A percentile compares a stretch with the other conserved stretches of the same genome.
These are phyloP conservation scores for Anthoceros angustus DNA, from an alignment of 225 moss, liverwort and hornwort species.

Conservation along the genomic window DNA sequence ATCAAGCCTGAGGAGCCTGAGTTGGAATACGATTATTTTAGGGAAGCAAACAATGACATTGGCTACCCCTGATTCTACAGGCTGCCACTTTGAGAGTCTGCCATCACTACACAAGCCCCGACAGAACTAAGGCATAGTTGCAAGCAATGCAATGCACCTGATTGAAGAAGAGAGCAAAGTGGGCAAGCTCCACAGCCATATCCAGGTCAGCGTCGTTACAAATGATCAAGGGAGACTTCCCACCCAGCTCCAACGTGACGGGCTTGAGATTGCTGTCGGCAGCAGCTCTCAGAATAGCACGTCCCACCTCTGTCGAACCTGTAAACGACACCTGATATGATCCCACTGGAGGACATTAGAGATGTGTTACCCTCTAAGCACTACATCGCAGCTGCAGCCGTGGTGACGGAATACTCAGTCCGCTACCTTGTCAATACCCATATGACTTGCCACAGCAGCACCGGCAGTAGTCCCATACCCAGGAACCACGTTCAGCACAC, in stretches of 20 bases:
- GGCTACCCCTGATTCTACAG: too few species aligned
- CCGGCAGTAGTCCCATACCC: constrained; percentile 73
- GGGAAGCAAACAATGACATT: too few species aligned
- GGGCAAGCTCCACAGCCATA: constrained; percentile 53
- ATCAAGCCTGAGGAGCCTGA: too few species aligned
- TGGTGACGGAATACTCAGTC: not conserved
- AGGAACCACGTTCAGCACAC: constrained; percentile 64
- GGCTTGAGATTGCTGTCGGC: constrained; percentile 71
- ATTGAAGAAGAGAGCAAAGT: constrained; percentile 88
- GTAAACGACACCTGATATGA: constrained; percentile 44
- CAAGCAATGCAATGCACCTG: constrained; percentile 7
- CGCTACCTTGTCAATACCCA: constrained; percentile 53
- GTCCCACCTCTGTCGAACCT: constrained; percentile 76
- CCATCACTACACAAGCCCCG: too few species aligned
- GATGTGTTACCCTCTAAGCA: not conserved
- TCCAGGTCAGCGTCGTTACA: constrained; percentile 68
- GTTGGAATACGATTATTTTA: too few species aligned
- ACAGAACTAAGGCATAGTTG: too few species aligned
- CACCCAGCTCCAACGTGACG: constrained; percentile 73
- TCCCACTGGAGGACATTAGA: not conserved
- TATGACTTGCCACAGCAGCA: constrained; percentile 53
- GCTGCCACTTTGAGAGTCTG: too few species aligned
- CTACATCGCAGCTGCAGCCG: not conserved
- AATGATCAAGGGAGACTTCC: constrained; percentile 83
- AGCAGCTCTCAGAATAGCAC: constrained; percentile 51